Percentiles rank a stretch among this genome's conserved stretches.
Conservation (phyloP, 2,329 filamentous ascomycete genomes). For the Paracorniculantispora psalliotae region DNA sequence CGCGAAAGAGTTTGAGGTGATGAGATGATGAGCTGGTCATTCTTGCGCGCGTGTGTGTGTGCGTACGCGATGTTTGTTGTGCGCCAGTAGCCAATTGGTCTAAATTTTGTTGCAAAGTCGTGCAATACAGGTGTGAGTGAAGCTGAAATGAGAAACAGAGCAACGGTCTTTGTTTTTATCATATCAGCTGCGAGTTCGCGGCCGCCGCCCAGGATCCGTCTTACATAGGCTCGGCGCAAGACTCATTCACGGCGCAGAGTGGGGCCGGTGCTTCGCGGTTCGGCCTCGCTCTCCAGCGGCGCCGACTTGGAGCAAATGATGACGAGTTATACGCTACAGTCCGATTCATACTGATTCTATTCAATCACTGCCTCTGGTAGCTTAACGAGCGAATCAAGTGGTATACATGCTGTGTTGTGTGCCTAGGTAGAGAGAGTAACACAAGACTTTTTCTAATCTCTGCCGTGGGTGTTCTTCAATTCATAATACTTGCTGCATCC, state of each 20-base stretch:
- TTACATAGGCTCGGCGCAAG: background rate
- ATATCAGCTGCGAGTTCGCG: background rate
- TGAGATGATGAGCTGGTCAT: background rate
- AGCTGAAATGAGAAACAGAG: too few species aligned
- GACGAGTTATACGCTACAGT: too few species aligned
- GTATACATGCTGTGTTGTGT: constrained; percentile 11
- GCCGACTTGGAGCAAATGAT: background rate
- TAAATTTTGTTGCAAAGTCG: too few species aligned
- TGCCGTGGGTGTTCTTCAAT: background rate
- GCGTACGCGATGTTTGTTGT: background rate
- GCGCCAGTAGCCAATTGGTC: too few species aligned
- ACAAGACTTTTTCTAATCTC: background rate
- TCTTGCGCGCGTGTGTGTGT: background rate
- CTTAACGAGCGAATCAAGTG: background rate
- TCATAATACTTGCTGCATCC: constrained; percentile 3
- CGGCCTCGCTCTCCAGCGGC: background rate
- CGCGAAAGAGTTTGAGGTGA: constrained; percentile 42
- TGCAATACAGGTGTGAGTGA: too few species aligned
- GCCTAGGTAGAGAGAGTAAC: constrained; percentile 12
- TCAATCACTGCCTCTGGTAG: background rate
- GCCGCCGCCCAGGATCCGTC: background rate
- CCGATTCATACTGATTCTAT: too few species aligned
- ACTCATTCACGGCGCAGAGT: background rate
- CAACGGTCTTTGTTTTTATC: too few species aligned
- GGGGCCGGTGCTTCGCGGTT: background rate